Evolutionary conservation across 2,329 filamentous ascomycete genomes (phyloP).

Genomic region (Trichoderma guizhouense): DNA sequence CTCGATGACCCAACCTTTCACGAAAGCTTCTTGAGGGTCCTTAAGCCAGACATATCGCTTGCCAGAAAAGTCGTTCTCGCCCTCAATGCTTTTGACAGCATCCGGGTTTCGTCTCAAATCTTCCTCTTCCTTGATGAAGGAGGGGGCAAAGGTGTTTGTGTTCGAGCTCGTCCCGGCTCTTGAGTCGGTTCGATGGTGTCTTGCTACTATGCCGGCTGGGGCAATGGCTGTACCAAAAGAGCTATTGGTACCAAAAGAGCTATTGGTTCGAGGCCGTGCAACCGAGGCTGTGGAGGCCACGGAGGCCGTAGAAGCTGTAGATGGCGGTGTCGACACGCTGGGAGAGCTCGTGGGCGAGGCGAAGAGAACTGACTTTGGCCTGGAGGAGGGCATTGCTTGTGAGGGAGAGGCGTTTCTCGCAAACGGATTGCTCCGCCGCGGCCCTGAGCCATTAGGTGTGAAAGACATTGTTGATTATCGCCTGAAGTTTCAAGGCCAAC

Average conservation of each 20-base stretch:
- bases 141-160: conserved; percentile 87
- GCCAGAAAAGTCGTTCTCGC: conserved; percentile 97
- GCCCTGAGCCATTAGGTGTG: conserved; percentile 43
- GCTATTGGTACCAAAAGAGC: conserved; percentile 49
- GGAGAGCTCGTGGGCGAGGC: conserved; percentile 35
- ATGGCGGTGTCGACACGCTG: conserved; percentile 33
- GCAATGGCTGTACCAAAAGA: conserved; percentile 43
- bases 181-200: conserved; percentile 56
- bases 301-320: conserved; percentile 48
- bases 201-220: conserved; percentile 35
- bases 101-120: conserved; percentile 61
- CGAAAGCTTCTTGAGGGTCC: conserved; percentile 81
- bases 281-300: conserved; percentile 42
- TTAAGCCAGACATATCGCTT: conserved; percentile 98
- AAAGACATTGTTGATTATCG: conserved; percentile 34
- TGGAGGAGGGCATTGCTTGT: conserved; percentile 49
- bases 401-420: conserved; percentile 66
- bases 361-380: conserved; percentile 76
- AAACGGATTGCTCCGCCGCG: conserved; percentile 80
- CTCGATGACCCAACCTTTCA: conserved; percentile 88
- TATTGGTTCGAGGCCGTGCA: conserved; percentile 66
- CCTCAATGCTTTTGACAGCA: conserved; percentile 73
- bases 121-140: conserved; percentile 91
- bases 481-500: conserved; percentile 21
- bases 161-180: conserved; percentile 55